phyloP scores from a whole-genome alignment of 208 protist species.

The Leishmania guyanensis region DNA sequence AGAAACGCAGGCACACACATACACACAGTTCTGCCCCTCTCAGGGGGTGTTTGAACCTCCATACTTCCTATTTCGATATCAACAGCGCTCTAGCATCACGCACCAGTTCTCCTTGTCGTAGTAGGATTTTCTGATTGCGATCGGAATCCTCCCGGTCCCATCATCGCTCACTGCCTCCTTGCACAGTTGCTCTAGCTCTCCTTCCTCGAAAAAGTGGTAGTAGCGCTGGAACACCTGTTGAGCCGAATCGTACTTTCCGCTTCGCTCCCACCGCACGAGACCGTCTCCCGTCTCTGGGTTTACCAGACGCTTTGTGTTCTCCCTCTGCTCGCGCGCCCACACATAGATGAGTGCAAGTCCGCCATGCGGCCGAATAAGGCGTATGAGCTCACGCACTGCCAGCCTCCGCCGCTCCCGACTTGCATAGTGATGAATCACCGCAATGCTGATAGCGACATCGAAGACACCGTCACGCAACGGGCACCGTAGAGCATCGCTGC shows the following conservation, averaged over 20 bases:
- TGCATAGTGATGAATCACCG: conserved; percentile 90
- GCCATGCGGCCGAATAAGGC: conserved; percentile 65
- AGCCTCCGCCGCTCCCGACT: conserved; percentile 50
- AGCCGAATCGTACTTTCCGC: conserved; percentile 48
- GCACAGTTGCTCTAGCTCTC: conserved; percentile 74
- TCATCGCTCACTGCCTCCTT: conserved; percentile 34
- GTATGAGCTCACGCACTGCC: conserved; percentile 70
- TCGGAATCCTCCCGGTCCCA: not conserved
- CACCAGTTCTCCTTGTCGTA: conserved; percentile 93
- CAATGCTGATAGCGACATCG: conserved; percentile 88
- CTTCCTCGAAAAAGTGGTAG: conserved; percentile 85
- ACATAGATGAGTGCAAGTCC: conserved; percentile 81
- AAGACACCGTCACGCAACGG: conserved; percentile 69
- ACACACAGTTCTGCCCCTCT: not conserved
- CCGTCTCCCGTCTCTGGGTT: conserved; percentile 59
- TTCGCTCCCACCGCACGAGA: conserved; percentile 67
- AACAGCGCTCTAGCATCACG: conserved; percentile 49
- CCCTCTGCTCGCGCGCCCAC: conserved; percentile 72
- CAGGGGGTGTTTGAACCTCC: not conserved
- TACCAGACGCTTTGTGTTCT: conserved; percentile 24
- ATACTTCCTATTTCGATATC: not conserved
- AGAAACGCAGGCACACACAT: not conserved
- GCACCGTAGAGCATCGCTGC: conserved; percentile 59
- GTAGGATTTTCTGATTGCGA: conserved; percentile 50
- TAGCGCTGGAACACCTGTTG: conserved; percentile 68